These are phyloP conservation scores for Fraxinus nigra DNA, from an alignment of 305 asterid species.

Conservation along the genomic window DNA sequence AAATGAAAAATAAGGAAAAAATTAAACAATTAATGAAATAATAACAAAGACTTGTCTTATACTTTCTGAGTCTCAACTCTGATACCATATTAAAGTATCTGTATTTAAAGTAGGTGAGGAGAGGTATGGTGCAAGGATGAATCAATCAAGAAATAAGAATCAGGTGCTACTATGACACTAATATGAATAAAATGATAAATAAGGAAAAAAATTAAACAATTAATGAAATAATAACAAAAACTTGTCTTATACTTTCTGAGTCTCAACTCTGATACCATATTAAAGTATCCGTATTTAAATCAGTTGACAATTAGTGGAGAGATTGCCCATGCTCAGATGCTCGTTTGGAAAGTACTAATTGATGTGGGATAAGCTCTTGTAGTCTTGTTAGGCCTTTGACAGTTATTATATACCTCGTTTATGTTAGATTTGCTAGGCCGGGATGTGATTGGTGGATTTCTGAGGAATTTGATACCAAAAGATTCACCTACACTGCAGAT, in stretches of 20 bases:
- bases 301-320: background rate
- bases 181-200: background rate
- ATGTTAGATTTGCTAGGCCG: background rate
- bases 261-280: background rate
- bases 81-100: background rate
- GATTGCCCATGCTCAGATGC: background rate
- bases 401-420: background rate
- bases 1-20: background rate
- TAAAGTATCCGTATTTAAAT: background rate
- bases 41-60: background rate
- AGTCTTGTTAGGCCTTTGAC: background rate
- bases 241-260: background rate
- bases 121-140: background rate
- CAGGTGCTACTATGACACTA: background rate
- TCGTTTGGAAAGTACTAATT: background rate
- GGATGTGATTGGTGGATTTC: background rate
- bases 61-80: background rate
- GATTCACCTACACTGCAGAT: background rate
- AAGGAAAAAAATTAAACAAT: background rate
- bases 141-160: background rate
- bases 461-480: background rate
- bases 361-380: background rate
- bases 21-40: background rate
- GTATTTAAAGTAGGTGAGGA: background rate
- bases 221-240: background rate